Percentiles rank a stretch among this genome's conserved stretches.
phyloP scores from a whole-genome alignment of 148 eudicot genomes.

The Heliosperma pusillum region DNA sequence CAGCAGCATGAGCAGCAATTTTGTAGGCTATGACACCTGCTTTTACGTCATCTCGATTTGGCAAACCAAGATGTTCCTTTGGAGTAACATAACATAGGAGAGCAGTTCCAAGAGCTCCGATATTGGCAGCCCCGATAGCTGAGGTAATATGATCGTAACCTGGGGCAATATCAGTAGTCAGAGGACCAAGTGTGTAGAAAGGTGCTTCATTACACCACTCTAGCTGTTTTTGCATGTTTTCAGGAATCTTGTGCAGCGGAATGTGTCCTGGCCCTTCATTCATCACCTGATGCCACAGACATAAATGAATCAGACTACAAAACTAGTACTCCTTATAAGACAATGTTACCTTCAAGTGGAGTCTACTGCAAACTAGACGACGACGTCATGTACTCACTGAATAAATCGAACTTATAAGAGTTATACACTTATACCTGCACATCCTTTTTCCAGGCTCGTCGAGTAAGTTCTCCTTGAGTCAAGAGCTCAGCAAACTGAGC shows the following conservation, averaged over 20 bases:
- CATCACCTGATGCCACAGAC: constrained; percentile 64
- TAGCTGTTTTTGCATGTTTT: constrained; percentile 96
- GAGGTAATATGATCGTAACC: constrained; percentile 98
- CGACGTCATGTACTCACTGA: neutral
- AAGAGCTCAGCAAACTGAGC: constrained; percentile 98
- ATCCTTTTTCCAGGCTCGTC: constrained; percentile 97
- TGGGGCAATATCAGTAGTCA: constrained; percentile 96
- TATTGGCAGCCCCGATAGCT: constrained; percentile 97
- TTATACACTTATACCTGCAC: constrained; percentile 63
- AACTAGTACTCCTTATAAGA: neutral
- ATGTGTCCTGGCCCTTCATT: constrained; percentile 99
- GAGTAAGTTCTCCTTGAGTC: constrained; percentile 94
- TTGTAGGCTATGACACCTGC: constrained; percentile 93
- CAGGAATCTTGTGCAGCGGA: constrained; percentile 96
- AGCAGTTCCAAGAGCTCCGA: constrained; percentile 96
- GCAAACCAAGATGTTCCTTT: constrained; percentile 95
- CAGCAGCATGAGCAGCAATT: constrained; percentile 99
- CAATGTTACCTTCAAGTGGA: neutral
- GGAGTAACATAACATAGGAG: constrained; percentile 98
- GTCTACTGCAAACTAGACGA: neutral
- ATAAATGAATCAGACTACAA: constrained; percentile 5
- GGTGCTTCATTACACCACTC: constrained; percentile 99
- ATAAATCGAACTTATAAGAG: neutral
- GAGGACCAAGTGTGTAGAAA: constrained; percentile 94
- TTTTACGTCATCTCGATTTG: constrained; percentile 92